A percentile compares a stretch with the other conserved stretches of the same genome.
These are phyloP conservation scores for Cladorrhinum samala DNA, from an alignment of 495 filamentous ascomycete species.

Conservation along the genomic window DNA sequence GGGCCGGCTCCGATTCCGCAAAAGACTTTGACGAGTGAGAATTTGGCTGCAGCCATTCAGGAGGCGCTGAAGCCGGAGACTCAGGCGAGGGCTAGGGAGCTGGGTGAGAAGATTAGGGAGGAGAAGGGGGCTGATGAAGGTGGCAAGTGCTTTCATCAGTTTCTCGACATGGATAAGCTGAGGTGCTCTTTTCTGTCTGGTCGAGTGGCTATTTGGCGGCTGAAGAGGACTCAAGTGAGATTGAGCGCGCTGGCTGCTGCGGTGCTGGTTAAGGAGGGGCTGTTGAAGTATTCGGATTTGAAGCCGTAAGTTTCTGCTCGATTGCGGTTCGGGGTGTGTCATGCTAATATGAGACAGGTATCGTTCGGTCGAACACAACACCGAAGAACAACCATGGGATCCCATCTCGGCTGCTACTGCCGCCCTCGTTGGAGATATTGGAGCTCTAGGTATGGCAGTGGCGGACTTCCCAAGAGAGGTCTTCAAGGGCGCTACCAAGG, in stretches of 20 bases:
- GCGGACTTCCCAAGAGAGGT: conserved; percentile 76
- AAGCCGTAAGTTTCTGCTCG: conserved; percentile 50
- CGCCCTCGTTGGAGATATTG: conserved; percentile 67
- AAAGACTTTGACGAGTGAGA: conserved; percentile 57
- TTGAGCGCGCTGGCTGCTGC: conserved; percentile 66
- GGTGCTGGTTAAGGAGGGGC: conserved; percentile 55
- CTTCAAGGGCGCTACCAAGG: conserved; percentile 42
- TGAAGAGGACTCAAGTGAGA: conserved; percentile 55
- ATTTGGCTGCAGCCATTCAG: conserved; percentile 56
- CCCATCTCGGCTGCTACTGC: conserved; percentile 66
- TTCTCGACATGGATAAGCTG: conserved; percentile 53
- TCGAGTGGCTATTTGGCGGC: conserved; percentile 63
- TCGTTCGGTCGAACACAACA: conserved; percentile 62
- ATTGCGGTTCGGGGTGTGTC: not conserved
- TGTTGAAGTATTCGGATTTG: conserved; percentile 56
- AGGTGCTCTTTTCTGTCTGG: conserved; percentile 59
- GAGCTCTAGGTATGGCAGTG: conserved; percentile 70
- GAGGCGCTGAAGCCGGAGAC: conserved; percentile 53
- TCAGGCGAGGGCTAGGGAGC: conserved; percentile 47
- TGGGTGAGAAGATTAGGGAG: conserved; percentile 55
- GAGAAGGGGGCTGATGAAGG: conserved; percentile 61
- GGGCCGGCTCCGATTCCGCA: conserved; percentile 67
- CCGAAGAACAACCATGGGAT: conserved; percentile 64
- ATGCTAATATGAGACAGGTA: conserved; percentile 42
- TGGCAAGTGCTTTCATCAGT: conserved; percentile 62